These are phyloP conservation scores for Taiozyma sp. DNA, from an alignment of 1,139 yeast genomes.

Conservation along the genomic window DNA sequence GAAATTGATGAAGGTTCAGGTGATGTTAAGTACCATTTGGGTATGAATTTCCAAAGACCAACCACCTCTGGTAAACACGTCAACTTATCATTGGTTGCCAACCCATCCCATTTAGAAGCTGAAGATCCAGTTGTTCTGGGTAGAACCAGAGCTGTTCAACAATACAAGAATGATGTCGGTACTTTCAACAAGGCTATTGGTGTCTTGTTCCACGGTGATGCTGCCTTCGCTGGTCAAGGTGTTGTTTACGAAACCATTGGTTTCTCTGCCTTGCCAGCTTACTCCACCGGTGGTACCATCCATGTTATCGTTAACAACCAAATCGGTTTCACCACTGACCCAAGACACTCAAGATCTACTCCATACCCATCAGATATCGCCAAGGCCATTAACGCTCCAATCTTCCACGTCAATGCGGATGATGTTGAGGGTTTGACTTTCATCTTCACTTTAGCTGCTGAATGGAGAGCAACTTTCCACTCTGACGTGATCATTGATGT, in stretches of 20 bases:
- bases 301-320: slow-evolving; percentile 96
- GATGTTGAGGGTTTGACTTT: slow-evolving; percentile 93
- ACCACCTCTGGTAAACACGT: slow-evolving; percentile 98
- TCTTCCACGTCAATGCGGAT: slow-evolving; percentile 98
- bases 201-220: slow-evolving; percentile 95
- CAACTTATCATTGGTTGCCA: slow-evolving; percentile 92
- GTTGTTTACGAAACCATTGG: slow-evolving; percentile 98
- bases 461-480: slow-evolving; percentile 97
- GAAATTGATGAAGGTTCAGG: slow-evolving; percentile 92
- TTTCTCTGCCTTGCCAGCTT: slow-evolving; percentile 86
- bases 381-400: slow-evolving; percentile 94
- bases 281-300: slow-evolving; percentile 97
- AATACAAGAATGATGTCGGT: slow-evolving; percentile 83
- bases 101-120: slow-evolving; percentile 98
- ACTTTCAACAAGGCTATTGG: slow-evolving; percentile 84
- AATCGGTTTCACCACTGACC: slow-evolving; percentile 99
- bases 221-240: slow-evolving; percentile 99
- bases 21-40: slow-evolving; percentile 98
- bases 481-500: slow-evolving; percentile 94
- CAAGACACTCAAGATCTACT: slow-evolving; percentile 95
- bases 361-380: slow-evolving; percentile 98
- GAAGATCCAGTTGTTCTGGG: slow-evolving; percentile 99
- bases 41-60: slow-evolving; percentile 99
- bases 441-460: slow-evolving; percentile 94
- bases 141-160: slow-evolving; percentile 95